Evolutionary conservation across 345 rosid genomes (phyloP).

Genomic region (Murraya paniculata): DNA sequence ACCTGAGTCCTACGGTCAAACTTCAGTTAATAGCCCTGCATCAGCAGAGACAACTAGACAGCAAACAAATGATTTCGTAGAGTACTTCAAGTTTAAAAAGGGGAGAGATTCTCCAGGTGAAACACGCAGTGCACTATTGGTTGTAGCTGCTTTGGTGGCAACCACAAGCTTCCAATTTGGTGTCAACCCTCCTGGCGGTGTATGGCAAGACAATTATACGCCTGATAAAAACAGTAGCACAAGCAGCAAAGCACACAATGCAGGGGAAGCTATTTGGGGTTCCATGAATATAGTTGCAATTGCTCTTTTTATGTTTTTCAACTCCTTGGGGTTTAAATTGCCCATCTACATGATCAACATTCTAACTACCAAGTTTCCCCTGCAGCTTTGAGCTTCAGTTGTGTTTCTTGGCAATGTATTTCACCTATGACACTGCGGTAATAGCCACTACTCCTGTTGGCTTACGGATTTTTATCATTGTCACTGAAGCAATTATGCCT

Average conservation of each 20-base stretch:
- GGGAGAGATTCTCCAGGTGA: slow-evolving; percentile 26
- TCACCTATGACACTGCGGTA: slow-evolving; percentile 35
- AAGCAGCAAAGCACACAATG: slow-evolving; percentile 21
- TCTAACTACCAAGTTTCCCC: slow-evolving; percentile 48
- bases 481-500: slow-evolving; percentile 28
- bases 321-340: slow-evolving; percentile 42
- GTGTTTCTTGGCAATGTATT: slow-evolving; percentile 35
- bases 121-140: slow-evolving; percentile 40
- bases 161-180: slow-evolving; percentile 50
- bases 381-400: slow-evolving; percentile 52
- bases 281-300: slow-evolving; percentile 15
- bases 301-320: slow-evolving; percentile 39
- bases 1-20: background rate
- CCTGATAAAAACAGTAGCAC: slow-evolving; percentile 15
- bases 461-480: slow-evolving; percentile 19
- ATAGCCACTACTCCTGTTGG: slow-evolving; percentile 24
- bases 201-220: slow-evolving; percentile 45
- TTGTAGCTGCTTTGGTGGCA: slow-evolving; percentile 52
- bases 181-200: slow-evolving; percentile 53
- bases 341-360: slow-evolving; percentile 36
- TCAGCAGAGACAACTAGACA: slow-evolving; percentile 22
- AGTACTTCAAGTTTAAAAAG: slow-evolving; percentile 55
- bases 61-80: slow-evolving; percentile 20
- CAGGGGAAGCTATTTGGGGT: slow-evolving; percentile 44
- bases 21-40: background rate